phyloP scores from a whole-genome alignment of 805 yeast species.

The Cyberlindnera suaveolens region DNA sequence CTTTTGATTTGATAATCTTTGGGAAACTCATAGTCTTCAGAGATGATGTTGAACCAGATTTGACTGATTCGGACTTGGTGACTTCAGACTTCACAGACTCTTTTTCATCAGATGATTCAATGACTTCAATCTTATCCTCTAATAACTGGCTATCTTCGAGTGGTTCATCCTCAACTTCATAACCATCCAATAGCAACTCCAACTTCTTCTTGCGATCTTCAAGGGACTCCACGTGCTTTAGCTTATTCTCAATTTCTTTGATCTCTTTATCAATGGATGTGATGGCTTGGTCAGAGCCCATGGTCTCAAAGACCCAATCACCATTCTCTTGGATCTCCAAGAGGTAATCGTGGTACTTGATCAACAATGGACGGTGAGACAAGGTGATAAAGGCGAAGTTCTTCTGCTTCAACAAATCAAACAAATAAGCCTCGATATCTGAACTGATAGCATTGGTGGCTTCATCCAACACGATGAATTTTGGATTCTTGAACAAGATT shows the following conservation, averaged over 20 bases:
- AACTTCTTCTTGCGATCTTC: conserved; percentile 55
- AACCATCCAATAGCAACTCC: conserved; percentile 29
- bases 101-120: background rate
- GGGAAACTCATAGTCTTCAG: no score
- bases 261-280: conserved; percentile 73
- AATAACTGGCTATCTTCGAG: conserved; percentile 2
- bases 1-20: background rate
- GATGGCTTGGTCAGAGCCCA: conserved; percentile 60
- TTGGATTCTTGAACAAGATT: conserved; percentile 71
- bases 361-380: conserved; percentile 75
- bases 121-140: conserved; percentile 4
- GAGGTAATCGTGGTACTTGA: conserved; percentile 77
- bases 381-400: conserved; percentile 76
- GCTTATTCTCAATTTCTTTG: conserved; percentile 52
- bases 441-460: conserved; percentile 90
- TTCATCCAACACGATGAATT: conserved; percentile 81
- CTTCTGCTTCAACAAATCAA: conserved; percentile 64
- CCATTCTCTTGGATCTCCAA: conserved; percentile 60
- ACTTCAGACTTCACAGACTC: background rate
- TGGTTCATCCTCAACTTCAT: conserved; percentile 6
- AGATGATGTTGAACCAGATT: background rate
- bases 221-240: conserved; percentile 54
- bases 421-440: conserved; percentile 83
- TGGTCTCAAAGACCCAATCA: conserved; percentile 55
- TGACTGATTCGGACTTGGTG: background rate